Evolutionary conservation across 345 rosid species (phyloP).

Genomic region (Mallotus nudiflorus): DNA sequence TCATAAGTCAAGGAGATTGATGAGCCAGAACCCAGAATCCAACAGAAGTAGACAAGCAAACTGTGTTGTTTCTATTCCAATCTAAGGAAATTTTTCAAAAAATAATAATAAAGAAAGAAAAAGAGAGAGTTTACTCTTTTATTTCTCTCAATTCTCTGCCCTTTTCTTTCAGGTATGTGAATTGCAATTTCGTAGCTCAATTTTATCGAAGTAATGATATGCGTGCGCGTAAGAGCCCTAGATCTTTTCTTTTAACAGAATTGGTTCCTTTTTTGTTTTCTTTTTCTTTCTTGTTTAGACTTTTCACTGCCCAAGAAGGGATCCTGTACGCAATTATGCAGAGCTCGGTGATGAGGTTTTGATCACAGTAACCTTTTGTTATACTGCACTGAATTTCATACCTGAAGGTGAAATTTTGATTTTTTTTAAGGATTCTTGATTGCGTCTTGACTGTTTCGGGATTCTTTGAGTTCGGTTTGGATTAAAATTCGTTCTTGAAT

Average conservation of each 20-base stretch:
- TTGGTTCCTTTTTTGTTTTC: slow-evolving; percentile 18
- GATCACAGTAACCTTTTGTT: neutral
- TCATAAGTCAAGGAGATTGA: neutral
- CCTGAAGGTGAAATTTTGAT: slow-evolving; percentile 20
- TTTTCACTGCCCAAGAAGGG: slow-evolving; percentile 18
- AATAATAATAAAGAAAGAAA: neutral
- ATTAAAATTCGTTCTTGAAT: slow-evolving; percentile 31
- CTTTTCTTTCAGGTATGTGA: slow-evolving; percentile 29
- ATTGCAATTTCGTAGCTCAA: slow-evolving; percentile 15
- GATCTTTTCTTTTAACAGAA: slow-evolving; percentile 19
- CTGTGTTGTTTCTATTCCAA: neutral
- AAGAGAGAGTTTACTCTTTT: neutral
- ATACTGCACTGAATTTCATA: slow-evolving; percentile 23
- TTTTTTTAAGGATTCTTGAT: slow-evolving; percentile 23
- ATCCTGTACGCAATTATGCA: slow-evolving; percentile 16
- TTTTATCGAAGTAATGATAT: neutral
- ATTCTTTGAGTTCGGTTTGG: slow-evolving; percentile 35
- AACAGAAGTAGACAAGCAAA: slow-evolving; percentile 25
- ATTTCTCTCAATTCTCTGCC: slow-evolving; percentile 23
- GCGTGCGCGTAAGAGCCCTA: slow-evolving; percentile 24
- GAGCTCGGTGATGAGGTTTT: slow-evolving; percentile 28
- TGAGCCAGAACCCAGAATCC: slow-evolving; percentile 21
- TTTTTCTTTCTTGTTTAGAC: neutral
- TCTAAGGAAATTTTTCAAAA: neutral
- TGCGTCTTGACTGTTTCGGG: slow-evolving; percentile 19